phyloP scores from a whole-genome alignment of 139 green algal species.

The Micractinium sp. region DNA sequence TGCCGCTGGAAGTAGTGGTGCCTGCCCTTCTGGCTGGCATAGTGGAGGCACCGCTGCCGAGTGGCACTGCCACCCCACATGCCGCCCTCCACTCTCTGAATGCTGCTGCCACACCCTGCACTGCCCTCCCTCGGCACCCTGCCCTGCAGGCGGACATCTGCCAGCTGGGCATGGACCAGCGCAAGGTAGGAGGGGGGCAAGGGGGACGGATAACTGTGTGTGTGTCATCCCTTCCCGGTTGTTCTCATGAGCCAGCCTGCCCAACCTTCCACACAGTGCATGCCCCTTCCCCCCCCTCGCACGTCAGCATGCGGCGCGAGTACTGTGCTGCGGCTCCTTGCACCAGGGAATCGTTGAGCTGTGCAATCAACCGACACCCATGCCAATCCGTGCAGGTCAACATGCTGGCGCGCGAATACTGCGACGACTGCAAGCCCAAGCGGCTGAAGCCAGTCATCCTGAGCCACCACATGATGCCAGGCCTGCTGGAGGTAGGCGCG shows the following conservation, averaged over 20 bases:
- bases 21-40: neutral
- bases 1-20: neutral
- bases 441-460: constrained; percentile 97
- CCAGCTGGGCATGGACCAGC: constrained; percentile 99
- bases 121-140: neutral
- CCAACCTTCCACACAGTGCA: neutral
- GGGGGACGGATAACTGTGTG: neutral
- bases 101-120: constrained; percentile 46
- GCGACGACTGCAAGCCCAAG: constrained; percentile 89
- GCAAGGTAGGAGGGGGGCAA: constrained; percentile 72
- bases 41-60: neutral
- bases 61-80: neutral
- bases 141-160: constrained; percentile 94
- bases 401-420: constrained; percentile 97
- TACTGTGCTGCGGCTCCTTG: too few relatives aligned
- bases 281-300: neutral
- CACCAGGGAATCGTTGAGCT: too few relatives aligned
- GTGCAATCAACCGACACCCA: too few relatives aligned
- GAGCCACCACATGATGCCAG: constrained; percentile 95
- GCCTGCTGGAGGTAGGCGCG: constrained; percentile 77
- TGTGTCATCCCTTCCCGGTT: too few relatives aligned
- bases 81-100: neutral
- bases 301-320: neutral
- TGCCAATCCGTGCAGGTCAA: constrained; percentile 70
- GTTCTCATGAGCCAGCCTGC: neutral